Base-by-base conservation (phyloP, 176 grass and related monocot species). In the Stipa capillata region DNA sequence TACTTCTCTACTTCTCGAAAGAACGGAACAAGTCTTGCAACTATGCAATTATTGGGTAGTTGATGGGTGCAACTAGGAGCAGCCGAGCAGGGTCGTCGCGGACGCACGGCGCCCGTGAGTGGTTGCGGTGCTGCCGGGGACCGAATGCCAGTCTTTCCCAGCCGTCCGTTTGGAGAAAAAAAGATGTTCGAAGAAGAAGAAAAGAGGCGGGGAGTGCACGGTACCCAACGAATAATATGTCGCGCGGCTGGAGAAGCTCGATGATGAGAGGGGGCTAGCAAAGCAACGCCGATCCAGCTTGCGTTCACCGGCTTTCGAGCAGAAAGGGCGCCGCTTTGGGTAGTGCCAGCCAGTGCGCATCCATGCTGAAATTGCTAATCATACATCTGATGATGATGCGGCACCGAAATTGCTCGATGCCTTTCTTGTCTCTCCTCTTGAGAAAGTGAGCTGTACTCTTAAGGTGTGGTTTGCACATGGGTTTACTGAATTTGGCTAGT, bases 301-400 rank as follows among this genome's bases (percentile, higher is more conserved):
- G 82, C 53, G 13, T 55, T 39, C 72, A 1, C 71, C 82, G 56
- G 71, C 82, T 85, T 89, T 89, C 64, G 37, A 32, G 77, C 71
- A 31, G 44, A 89, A 89, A 89, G 77, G 45, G 8, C 37, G 54
- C 23, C 56, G 81, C 82, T 80, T 88, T 88, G 55, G 21, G 32
- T 18, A 43, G 31, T 42, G 29, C 33, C 69, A 39, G 81, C 86
- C 76, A 57, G 24, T 28, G 52, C 62, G 86, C 76, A 57, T 72
- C 80, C 18, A 32, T 53, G 18, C 20, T 43, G 12, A 24, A 13
- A n/a, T n/a, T n/a, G n/a, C 32, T 20, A 78, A 21, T 32, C 7
- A 40, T 71, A 8, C 49, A 53, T 72, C 63, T 32, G 68, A 14
- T 64, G n/a, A n/a, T n/a, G 31, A 16, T 49, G 23, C 4, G 6